Conservation (phyloP, 768 basidiomycete species). For the Suillus lakei region DNA sequence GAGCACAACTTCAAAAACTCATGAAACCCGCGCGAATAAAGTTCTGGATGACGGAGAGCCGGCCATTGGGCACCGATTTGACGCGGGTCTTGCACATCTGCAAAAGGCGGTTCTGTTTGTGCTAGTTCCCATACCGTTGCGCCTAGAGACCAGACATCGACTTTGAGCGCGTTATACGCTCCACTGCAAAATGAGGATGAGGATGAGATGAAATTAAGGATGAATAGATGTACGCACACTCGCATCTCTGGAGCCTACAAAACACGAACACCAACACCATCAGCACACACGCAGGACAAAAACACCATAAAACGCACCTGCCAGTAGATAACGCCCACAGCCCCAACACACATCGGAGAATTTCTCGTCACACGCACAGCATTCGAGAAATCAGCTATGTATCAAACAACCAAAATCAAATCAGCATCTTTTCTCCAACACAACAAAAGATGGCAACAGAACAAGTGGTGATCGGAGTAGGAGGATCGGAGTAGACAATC, state of each 20-base stretch:
- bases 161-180: constrained; percentile 72
- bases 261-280: constrained; percentile 2
- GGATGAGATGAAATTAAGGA: constrained; percentile 13
- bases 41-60: constrained; percentile 56
- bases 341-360: constrained; percentile 55
- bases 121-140: constrained; percentile 87
- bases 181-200: constrained; percentile 44
- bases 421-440: constrained; percentile 9
- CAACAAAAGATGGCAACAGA: constrained; percentile 1
- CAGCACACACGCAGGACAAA: background rate
- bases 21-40: constrained; percentile 71
- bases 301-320: constrained; percentile 50
- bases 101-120: constrained; percentile 75
- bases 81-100: constrained; percentile 50
- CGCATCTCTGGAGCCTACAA: constrained; percentile 74
- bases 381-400: constrained; percentile 78
- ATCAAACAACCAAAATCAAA: background rate
- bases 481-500: background rate
- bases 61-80: constrained; percentile 68
- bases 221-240: constrained; percentile 48
- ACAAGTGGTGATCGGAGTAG: constrained; percentile 1
- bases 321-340: constrained; percentile 80
- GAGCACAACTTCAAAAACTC: constrained; percentile 75
- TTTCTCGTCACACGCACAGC: constrained; percentile 65
- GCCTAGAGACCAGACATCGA: constrained; percentile 83